These are phyloP conservation scores for Erodium texanum DNA, from an alignment of 441 rosid species.

Conservation along the genomic window DNA sequence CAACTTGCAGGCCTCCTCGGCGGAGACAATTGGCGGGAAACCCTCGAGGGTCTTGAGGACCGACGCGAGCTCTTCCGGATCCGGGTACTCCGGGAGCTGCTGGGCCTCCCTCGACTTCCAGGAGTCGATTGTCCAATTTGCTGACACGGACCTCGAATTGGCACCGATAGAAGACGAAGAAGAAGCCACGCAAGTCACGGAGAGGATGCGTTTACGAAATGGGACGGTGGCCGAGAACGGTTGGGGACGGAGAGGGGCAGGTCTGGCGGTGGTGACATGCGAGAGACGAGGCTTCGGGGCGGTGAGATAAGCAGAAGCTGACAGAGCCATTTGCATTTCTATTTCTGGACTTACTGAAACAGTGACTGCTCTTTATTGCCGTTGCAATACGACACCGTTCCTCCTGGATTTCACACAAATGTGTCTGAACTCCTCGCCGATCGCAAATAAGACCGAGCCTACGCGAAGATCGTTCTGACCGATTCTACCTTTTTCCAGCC, in stretches of 20 bases:
- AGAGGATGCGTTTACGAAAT: constrained; percentile 9
- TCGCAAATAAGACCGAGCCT: no score
- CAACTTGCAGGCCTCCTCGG: constrained; percentile 66
- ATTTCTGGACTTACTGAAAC: background rate
- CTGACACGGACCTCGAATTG: background rate
- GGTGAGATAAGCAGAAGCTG: constrained; percentile 21
- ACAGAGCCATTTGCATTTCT: constrained; percentile 11
- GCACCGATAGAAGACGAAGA: background rate
- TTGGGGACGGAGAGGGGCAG: constrained; percentile 11
- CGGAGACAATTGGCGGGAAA: constrained; percentile 77
- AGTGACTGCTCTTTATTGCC: no score
- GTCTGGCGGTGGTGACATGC: constrained; percentile 8
- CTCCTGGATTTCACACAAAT: no score
- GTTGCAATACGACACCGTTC: no score
- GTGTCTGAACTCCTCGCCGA: no score
- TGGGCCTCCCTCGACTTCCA: constrained; percentile 50
- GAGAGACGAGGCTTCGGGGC: constrained; percentile 16
- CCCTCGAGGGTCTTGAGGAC: constrained; percentile 41
- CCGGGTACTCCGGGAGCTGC: constrained; percentile 62
- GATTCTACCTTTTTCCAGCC: no score
- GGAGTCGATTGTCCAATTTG: constrained; percentile 40
- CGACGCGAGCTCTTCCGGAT: constrained; percentile 40
- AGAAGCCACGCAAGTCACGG: constrained; percentile 20
- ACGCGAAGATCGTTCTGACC: no score
- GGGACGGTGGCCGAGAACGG: background rate